These are phyloP conservation scores for Megacollybia marginata DNA, from an alignment of 768 basidiomycete species.

Conservation along the genomic window DNA sequence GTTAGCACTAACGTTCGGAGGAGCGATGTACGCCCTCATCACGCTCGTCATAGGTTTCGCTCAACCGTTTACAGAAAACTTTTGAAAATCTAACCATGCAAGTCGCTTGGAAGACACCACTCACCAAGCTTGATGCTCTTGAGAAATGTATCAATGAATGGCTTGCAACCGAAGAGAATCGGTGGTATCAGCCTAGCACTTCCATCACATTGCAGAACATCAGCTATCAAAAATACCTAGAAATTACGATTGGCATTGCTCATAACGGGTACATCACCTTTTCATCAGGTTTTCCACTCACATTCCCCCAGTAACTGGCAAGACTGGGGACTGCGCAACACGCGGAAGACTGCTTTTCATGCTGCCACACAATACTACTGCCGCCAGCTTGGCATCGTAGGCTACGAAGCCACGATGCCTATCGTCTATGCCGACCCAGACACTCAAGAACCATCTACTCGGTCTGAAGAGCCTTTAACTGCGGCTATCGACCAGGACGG, in stretches of 20 bases:
- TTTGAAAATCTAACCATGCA: conserved; percentile 62
- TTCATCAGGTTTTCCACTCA: neutral
- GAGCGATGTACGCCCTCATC: conserved; percentile 41
- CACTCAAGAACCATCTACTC: conserved; percentile 11
- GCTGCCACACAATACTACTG: conserved; percentile 71
- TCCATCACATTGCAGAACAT: conserved; percentile 57
- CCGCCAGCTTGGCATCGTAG: conserved; percentile 59
- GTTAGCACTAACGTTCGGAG: conserved; percentile 64
- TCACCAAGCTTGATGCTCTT: conserved; percentile 63
- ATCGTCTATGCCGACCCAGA: conserved; percentile 38
- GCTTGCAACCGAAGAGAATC: conserved; percentile 72
- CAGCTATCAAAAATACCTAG: conserved; percentile 56
- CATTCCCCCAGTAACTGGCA: conserved; percentile 33
- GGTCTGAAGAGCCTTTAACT: conserved; percentile 1
- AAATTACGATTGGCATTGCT: conserved; percentile 59
- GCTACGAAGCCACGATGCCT: conserved; percentile 54
- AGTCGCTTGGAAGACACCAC: conserved; percentile 68
- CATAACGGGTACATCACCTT: conserved; percentile 36
- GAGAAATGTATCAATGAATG: conserved; percentile 65
- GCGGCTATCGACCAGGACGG: neutral
- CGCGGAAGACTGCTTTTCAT: conserved; percentile 71
- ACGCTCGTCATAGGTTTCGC: neutral
- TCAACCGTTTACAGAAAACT: conserved; percentile 41
- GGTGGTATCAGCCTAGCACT: conserved; percentile 71
- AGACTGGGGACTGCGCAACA: conserved; percentile 56